Base-by-base conservation (phyloP, 1,284 basidiomycete genomes). In the Papiliotrema fonsecae region DNA sequence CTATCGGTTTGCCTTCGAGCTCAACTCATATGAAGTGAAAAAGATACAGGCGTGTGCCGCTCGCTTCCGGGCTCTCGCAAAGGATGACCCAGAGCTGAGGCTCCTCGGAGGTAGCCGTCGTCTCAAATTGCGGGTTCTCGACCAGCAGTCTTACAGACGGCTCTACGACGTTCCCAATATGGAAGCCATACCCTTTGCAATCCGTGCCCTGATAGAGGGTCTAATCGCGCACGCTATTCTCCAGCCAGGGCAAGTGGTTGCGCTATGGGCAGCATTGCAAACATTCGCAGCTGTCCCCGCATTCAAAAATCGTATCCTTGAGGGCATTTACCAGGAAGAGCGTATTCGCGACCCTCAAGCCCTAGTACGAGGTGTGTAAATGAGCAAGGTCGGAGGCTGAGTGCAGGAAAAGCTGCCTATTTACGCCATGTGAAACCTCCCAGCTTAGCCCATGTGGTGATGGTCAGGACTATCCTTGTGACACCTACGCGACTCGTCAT, bases 401-500 rank as follows among this genome's bases (percentile, higher is more conserved):
- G 40, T 44, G 11, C 34, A 65, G 65, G 47, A n/a, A 50, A 48
- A 32, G 63, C 60, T 0, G 37, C 35, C 18, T 64, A 52, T 35
- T 55, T 66, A 5, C 51, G 59, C 25, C 40, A 44, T 10, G 51
- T 46, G 18, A 35, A 37, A 16, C 43, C 49, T 0, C 42, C 49
- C n/a, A 45, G 21, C 9, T 50, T 56, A 4, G 39, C 58, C 14
- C 71, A 74, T 44, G 49, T 70, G 1, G 66, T 71, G 11, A 55
- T 64, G 35, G 64, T 75, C 35, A 62, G 69, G 0, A 67, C 65
- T 0, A 64, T 69, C 1, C 57, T 65, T 19, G 65, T 75, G 4
- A 75, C 72, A 0, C 73, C 73, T 0, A 74, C 71, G 0, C 61
- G 72, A 6, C 45, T 75, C 2, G 57, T 75, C 9, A 59, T 75